Conservation (phyloP, 108 stramenopile species). For the Fragilariopsis cylindrus region DNA sequence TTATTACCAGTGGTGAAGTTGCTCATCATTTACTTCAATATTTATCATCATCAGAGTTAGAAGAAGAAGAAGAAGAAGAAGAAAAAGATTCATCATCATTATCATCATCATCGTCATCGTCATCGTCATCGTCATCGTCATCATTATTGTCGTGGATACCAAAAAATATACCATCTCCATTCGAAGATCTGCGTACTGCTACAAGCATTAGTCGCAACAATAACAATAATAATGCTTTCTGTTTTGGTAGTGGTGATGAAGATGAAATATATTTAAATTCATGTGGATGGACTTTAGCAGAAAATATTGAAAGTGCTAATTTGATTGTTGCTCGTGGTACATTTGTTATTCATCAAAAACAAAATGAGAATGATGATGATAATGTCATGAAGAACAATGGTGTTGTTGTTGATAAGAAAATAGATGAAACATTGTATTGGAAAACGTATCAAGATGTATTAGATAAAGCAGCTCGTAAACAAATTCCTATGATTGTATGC, state of each 20-base stretch:
- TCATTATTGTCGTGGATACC: slow-evolving; percentile 14
- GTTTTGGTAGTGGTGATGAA: slow-evolving; percentile 91
- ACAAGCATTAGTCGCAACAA: background rate
- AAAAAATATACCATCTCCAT: slow-evolving; percentile 16
- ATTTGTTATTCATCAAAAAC: slow-evolving; percentile 57
- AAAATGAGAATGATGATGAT: background rate
- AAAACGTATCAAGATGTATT: slow-evolving; percentile 50
- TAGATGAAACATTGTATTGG: slow-evolving; percentile 53
- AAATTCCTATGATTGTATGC: slow-evolving; percentile 85
- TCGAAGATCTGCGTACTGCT: background rate
- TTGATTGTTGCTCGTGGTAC: slow-evolving; percentile 87
- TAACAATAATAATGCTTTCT: slow-evolving; percentile 42
- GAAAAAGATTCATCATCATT: too few relatives aligned
- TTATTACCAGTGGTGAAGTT: slow-evolving; percentile 82
- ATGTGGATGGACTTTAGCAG: slow-evolving; percentile 70
- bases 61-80: background rate
- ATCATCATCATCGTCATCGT: too few relatives aligned
- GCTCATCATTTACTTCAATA: slow-evolving; percentile 47
- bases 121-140: background rate
- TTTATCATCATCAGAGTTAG: background rate
- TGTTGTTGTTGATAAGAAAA: slow-evolving; percentile 21
- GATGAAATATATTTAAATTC: slow-evolving; percentile 80
- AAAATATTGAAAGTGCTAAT: slow-evolving; percentile 80
- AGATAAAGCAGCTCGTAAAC: slow-evolving; percentile 53
- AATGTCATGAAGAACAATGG: background rate